Conservation (phyloP, 1,139 yeast species). For the Yamadazyma spencermartinsiae region DNA sequence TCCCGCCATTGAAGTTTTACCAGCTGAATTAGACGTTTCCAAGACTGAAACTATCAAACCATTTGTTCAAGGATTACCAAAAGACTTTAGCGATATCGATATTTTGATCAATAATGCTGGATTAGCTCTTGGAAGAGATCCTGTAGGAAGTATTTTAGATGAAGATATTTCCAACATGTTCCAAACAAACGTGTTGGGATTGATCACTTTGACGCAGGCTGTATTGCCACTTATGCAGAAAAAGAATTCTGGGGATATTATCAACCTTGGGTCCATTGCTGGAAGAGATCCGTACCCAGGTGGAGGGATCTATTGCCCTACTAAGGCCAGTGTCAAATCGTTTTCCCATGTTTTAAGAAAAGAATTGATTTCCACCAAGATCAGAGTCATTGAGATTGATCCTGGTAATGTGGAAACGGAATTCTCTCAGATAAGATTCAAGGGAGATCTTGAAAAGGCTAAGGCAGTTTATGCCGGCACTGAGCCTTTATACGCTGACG, state of each 20-base stretch:
- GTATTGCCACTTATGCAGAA: conserved; percentile 43
- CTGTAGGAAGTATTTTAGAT: conserved; percentile 32
- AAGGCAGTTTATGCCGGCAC: conserved; percentile 71
- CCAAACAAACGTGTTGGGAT: conserved; percentile 43
- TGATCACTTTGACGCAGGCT: conserved; percentile 41
- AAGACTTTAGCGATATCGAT: conserved; percentile 40
- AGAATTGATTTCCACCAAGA: conserved; percentile 69
- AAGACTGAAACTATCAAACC: conserved; percentile 35
- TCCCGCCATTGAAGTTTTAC: conserved; percentile 28
- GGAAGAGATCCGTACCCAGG: conserved; percentile 87
- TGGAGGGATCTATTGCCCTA: conserved; percentile 87
- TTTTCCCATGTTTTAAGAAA: conserved; percentile 77
- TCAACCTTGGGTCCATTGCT: conserved; percentile 84
- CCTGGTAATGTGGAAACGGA: conserved; percentile 93
- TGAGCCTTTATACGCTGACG: conserved; percentile 72
- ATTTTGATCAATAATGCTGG: conserved; percentile 46
- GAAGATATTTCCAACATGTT: conserved; percentile 41
- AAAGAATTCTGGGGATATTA: conserved; percentile 71
- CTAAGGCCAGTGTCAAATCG: conserved; percentile 78
- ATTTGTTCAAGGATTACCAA: conserved; percentile 31
- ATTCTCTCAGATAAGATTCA: conserved; percentile 72
- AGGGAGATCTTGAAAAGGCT: conserved; percentile 70
- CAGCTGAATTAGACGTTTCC: conserved; percentile 36
- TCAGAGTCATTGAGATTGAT: conserved; percentile 79
- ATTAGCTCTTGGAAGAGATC: conserved; percentile 42